phyloP scores from a whole-genome alignment of 805 yeast species.

The Wickerhamiella vanderwaltii region DNA sequence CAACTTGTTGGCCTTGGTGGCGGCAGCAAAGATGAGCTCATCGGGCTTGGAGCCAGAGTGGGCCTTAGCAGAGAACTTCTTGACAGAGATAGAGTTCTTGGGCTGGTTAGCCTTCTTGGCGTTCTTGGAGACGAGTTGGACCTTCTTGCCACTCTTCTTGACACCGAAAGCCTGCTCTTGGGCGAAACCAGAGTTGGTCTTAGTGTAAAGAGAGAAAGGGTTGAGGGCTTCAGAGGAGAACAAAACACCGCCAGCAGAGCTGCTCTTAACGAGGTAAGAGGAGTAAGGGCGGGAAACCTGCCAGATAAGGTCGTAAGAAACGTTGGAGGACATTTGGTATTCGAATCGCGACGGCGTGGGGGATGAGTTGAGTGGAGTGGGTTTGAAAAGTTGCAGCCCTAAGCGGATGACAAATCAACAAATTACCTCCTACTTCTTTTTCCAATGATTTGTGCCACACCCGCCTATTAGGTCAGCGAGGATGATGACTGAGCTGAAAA shows the following conservation, averaged over 20 bases:
- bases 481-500: too few relatives aligned
- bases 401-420: background rate
- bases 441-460: too few relatives aligned
- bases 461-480: too few relatives aligned
- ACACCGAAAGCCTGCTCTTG: slow-evolving; percentile 41
- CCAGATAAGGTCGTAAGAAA: slow-evolving; percentile 38
- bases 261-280: slow-evolving; percentile 37
- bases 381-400: slow-evolving; percentile 2
- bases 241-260: slow-evolving; percentile 30
- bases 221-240: slow-evolving; percentile 42
- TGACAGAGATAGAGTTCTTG: slow-evolving; percentile 27
- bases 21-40: slow-evolving; percentile 38
- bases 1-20: slow-evolving; percentile 38
- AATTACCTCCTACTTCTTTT: background rate
- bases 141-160: slow-evolving; percentile 26
- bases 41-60: slow-evolving; percentile 36
- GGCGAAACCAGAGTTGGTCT: slow-evolving; percentile 37
- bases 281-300: slow-evolving; percentile 38
- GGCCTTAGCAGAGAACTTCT: slow-evolving; percentile 19
- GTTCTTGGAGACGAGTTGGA: slow-evolving; percentile 34
- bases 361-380: slow-evolving; percentile 10
- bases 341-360: background rate
- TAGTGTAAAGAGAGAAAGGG: slow-evolving; percentile 36
- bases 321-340: slow-evolving; percentile 22
- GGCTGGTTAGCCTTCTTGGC: slow-evolving; percentile 39